Evolutionary conservation across 129 eudicot genomes (phyloP).

Genomic region (Artemisia annua): DNA sequence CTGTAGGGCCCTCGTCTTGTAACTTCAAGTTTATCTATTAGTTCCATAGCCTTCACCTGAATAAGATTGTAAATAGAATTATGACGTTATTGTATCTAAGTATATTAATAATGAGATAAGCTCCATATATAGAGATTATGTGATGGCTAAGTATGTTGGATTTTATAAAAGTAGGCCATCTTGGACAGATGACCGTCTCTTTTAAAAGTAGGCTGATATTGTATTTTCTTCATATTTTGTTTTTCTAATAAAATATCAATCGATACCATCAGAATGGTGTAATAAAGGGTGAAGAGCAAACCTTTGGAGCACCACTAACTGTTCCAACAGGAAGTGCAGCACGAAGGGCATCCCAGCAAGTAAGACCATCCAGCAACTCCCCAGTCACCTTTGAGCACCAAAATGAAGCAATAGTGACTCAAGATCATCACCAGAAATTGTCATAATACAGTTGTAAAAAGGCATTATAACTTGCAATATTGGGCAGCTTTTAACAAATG

Average conservation of each 20-base stretch:
- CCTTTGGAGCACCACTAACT: conserved; percentile 95
- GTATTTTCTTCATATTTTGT: too few relatives aligned
- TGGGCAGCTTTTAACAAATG: neutral
- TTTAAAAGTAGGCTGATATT: too few relatives aligned
- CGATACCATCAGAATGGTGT: neutral
- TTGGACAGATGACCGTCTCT: too few relatives aligned
- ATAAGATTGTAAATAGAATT: neutral
- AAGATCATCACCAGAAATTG: neutral
- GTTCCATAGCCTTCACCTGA: conserved; percentile 90
- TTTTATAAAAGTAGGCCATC: too few relatives aligned
- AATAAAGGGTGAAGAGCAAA: conserved; percentile 14
- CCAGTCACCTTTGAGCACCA: conserved; percentile 65
- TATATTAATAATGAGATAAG: too few relatives aligned
- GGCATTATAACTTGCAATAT: neutral
- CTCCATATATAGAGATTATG: neutral
- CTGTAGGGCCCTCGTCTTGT: conserved; percentile 87
- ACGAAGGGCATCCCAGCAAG: conserved; percentile 88
- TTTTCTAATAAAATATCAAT: too few relatives aligned
- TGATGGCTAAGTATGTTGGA: too few relatives aligned
- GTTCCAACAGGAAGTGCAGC: conserved; percentile 91
- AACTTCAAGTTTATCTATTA: conserved; percentile 71
- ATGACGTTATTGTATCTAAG: too few relatives aligned
- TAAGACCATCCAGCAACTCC: conserved; percentile 61
- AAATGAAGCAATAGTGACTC: neutral
- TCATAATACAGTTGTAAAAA: neutral